Evolutionary conservation across 768 basidiomycete species (phyloP), one percentile per base, ranked within the genome.

Genomic region (Psilocybe sp.): DNA sequence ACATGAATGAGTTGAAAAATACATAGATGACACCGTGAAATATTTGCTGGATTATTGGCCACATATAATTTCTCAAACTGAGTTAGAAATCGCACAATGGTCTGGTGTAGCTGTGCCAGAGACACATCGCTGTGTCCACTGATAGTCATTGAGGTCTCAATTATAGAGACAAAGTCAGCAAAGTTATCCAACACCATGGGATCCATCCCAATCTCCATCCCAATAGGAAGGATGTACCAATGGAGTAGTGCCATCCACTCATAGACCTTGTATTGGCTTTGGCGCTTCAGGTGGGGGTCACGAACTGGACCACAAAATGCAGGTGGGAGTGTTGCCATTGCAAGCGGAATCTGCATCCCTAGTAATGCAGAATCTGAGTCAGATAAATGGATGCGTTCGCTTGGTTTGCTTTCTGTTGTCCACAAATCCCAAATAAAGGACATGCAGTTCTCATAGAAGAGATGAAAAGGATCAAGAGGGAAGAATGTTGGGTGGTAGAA

Each of bases 241-340:
- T 71, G 67, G 2, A 65, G 23, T 1, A 71, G 47, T 19, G 63
- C 67, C 65, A 69, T 71, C 64, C 64, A 70, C 55, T 68, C 65
- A 53, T 63, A 71, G 0, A 63, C 58, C 46, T 70, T 71, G 50
- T 69, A 69, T 45, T 69, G 68, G 44, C 67, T 69, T 18, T 70
- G 66, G 11, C 65, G 51, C 44, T 70, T 70, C 3, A 69, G 56
- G 56, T 57, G 40, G 4, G 61, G 57, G 57, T 69, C 53, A 2
- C 63, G 45, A 7, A 69, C 36, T 28, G 62, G 61, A 7, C 68
- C 66, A 60, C 60, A 65, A 43, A 69, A 68, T 15, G 56, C 40
- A 23, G 68, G 62, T n/a, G 68, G 68, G 19, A 70, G 56, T 10
- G 64, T 66, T 36, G 40, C 23, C 53, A 63, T 64, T 15, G 62